A percentile compares a stretch with the other conserved stretches of the same genome.
These are phyloP conservation scores for Chionographis japonica DNA, from an alignment of 106 monocot genomes.

Conservation along the genomic window DNA sequence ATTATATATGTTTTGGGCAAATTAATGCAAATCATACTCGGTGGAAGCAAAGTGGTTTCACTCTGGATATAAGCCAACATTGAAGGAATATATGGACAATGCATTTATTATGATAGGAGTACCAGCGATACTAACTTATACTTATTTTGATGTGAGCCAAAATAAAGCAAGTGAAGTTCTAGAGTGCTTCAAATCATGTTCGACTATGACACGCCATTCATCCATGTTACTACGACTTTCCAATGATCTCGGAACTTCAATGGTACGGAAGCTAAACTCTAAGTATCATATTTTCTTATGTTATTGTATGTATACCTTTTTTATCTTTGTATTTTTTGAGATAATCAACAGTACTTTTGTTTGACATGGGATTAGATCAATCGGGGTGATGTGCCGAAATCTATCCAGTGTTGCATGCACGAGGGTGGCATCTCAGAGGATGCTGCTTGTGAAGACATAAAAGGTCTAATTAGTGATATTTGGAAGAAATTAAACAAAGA, in stretches of 20 bases:
- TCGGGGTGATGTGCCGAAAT: slow-evolving; percentile 10
- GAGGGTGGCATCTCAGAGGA: slow-evolving; percentile 13
- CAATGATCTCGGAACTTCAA: slow-evolving; percentile 32
- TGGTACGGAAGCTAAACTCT: background rate
- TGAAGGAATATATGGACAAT: slow-evolving; percentile 26
- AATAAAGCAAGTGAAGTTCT: slow-evolving; percentile 5
- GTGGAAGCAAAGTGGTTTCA: slow-evolving; percentile 29
- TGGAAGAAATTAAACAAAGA: slow-evolving; percentile 15
- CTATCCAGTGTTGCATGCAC: slow-evolving; percentile 30
- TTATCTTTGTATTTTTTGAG: background rate
- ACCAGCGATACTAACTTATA: background rate
- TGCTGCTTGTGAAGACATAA: slow-evolving; percentile 7
- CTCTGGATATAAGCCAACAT: slow-evolving; percentile 6
- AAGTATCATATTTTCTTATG: too few relatives aligned
- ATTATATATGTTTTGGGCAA: slow-evolving; percentile 5
- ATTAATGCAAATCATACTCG: slow-evolving; percentile 18
- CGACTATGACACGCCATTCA: background rate
- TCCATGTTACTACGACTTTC: slow-evolving; percentile 8
- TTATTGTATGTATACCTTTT: background rate
- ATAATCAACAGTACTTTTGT: background rate
- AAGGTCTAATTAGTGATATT: background rate
- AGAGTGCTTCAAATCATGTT: background rate
- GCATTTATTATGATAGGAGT: slow-evolving; percentile 12
- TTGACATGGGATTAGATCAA: slow-evolving; percentile 9
- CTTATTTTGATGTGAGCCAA: background rate